Evolutionary conservation across 305 asterid species (phyloP).

Genomic region (Fraxinus latifolia): DNA sequence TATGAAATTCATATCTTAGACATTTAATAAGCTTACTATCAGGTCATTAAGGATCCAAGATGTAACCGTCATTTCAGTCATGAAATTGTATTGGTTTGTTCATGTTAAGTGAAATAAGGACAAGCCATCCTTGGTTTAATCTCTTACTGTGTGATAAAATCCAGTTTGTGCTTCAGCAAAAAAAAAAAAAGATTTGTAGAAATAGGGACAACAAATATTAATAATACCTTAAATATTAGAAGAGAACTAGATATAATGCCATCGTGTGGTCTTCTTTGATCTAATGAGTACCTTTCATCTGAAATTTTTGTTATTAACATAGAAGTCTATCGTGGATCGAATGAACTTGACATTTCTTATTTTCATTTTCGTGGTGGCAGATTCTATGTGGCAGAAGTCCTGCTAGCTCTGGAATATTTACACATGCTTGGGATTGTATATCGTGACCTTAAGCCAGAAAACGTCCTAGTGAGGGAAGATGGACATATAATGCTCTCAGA

Average conservation of each 20-base stretch:
- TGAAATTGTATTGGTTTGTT: neutral
- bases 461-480: slow-evolving; percentile 51
- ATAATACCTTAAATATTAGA: neutral
- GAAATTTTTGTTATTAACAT: neutral
- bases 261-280: neutral
- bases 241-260: neutral
- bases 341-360: neutral
- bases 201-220: neutral
- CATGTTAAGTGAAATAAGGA: neutral
- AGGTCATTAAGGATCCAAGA: neutral
- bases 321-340: neutral
- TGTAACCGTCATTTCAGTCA: neutral
- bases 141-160: neutral
- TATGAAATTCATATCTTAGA: neutral
- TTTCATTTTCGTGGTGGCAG: slow-evolving; percentile 24
- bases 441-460: slow-evolving; percentile 59
- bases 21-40: neutral
- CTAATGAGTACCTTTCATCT: neutral
- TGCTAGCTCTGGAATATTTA: slow-evolving; percentile 50
- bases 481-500: slow-evolving; percentile 59
- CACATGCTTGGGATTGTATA: slow-evolving; percentile 61
- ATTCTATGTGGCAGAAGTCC: slow-evolving; percentile 54
- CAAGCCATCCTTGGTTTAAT: neutral
- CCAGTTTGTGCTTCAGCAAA: neutral
- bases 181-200: neutral